Percentiles rank a stretch among this genome's conserved stretches.
These are phyloP conservation scores for Boletus subcaerulescens DNA, from an alignment of 768 basidiomycete genomes.

Conservation along the genomic window DNA sequence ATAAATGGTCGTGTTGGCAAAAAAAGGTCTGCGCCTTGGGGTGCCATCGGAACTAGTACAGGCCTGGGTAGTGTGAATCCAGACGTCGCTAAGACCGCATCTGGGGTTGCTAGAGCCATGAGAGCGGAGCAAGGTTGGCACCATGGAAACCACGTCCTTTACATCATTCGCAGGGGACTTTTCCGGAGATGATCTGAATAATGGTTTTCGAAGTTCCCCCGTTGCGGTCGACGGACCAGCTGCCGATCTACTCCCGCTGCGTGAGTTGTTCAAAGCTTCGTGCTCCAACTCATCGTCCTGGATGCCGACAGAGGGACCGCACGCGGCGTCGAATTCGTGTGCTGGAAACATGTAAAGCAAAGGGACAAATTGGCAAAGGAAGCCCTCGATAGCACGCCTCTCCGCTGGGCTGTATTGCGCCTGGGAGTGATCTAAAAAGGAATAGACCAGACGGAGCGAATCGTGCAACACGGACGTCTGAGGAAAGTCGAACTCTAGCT, in stretches of 20 bases:
- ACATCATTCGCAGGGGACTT: constrained; percentile 37
- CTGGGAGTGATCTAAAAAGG: constrained; percentile 86
- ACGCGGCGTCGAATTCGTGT: constrained; percentile 64
- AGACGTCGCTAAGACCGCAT: constrained; percentile 43
- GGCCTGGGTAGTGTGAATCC: constrained; percentile 47
- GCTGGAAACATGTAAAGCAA: constrained; percentile 69
- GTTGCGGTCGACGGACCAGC: constrained; percentile 51
- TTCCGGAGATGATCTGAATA: constrained; percentile 74
- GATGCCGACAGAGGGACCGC: constrained; percentile 51
- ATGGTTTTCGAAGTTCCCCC: constrained; percentile 73
- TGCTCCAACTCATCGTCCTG: constrained; percentile 36
- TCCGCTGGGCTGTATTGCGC: constrained; percentile 72
- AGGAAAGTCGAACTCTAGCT: constrained; percentile 75
- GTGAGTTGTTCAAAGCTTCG: constrained; percentile 19
- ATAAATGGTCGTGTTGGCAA: constrained; percentile 92
- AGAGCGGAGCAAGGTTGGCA: constrained; percentile 12
- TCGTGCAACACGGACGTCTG: constrained; percentile 85
- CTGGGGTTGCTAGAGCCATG: constrained; percentile 1
- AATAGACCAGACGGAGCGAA: constrained; percentile 83
- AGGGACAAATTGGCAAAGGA: constrained; percentile 82
- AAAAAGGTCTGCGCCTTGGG: constrained; percentile 60
- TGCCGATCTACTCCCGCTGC: constrained; percentile 43
- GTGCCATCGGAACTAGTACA: constrained; percentile 27
- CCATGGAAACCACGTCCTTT: constrained; percentile 30
- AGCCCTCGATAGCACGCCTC: constrained; percentile 78